A percentile compares a stretch with the other conserved stretches of the same genome.
Conservation (phyloP, 139 green algal genomes). For the Chlamydomonas incerta region DNA sequence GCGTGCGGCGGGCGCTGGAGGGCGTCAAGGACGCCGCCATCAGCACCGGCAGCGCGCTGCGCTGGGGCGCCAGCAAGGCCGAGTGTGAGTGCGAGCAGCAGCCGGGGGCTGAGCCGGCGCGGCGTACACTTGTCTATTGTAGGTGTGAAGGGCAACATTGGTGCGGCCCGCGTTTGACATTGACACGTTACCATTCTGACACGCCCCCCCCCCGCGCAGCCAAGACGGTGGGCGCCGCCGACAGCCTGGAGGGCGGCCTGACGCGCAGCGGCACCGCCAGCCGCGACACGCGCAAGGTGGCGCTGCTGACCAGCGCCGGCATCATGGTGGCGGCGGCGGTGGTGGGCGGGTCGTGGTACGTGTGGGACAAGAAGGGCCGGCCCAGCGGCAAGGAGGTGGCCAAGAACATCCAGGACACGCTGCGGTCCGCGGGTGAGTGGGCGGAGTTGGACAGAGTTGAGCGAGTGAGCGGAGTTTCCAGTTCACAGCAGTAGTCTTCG, state of each 20-base stretch:
- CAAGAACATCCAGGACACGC: constrained; percentile 38
- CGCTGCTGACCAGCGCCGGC: constrained; percentile 10
- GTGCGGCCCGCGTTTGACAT: too few relatives aligned
- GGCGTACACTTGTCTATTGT: too few relatives aligned
- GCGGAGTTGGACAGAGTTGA: too few relatives aligned
- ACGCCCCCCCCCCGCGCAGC: neutral
- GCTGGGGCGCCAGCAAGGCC: constrained; percentile 35
- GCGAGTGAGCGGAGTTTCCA: too few relatives aligned
- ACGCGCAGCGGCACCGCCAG: neutral
- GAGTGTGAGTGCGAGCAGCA: constrained; percentile 22
- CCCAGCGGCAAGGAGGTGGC: constrained; percentile 39
- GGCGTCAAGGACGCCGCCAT: constrained; percentile 40
- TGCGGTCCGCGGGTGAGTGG: constrained; percentile 17
- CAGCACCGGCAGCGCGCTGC: constrained; percentile 25
- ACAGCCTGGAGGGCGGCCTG: constrained; percentile 4
- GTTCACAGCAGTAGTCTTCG: too few relatives aligned
- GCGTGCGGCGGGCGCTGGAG: constrained; percentile 37
- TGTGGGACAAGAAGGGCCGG: constrained; percentile 40
- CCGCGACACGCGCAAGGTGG: neutral
- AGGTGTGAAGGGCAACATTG: too few relatives aligned
- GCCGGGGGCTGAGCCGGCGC: too few relatives aligned
- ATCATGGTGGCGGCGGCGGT: constrained; percentile 15
- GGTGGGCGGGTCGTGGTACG: constrained; percentile 21
- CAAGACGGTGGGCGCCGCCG: constrained; percentile 17
- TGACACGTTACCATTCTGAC: too few relatives aligned